Evolutionary conservation across 202 grass and related monocot genomes (phyloP).

Genomic region (Elaeis oleifera): DNA sequence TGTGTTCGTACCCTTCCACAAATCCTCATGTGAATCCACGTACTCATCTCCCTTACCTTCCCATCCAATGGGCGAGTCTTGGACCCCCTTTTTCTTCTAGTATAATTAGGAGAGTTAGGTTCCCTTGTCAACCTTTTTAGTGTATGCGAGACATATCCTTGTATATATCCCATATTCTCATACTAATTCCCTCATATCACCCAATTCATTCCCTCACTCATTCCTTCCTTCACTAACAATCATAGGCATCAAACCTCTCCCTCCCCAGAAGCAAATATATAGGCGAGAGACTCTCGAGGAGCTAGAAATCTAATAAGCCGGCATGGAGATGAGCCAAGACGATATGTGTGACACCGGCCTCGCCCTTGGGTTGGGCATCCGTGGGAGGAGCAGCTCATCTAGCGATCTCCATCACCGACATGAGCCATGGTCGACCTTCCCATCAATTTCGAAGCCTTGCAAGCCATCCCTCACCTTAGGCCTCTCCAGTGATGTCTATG

Average conservation of each 20-base stretch:
- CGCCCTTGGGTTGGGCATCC: slow-evolving; percentile 9
- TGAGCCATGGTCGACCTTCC: neutral
- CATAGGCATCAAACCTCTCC: neutral
- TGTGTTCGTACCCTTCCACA: neutral
- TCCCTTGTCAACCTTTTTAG: slow-evolving; percentile 12
- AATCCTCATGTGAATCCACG: slow-evolving; percentile 25
- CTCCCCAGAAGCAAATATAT: neutral
- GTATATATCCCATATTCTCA: neutral
- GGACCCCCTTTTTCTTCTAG: neutral
- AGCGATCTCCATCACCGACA: neutral
- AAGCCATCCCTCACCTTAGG: slow-evolving; percentile 11
- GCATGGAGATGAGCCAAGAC: neutral
- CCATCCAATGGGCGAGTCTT: neutral
- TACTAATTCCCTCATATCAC: neutral
- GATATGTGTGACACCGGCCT: slow-evolving; percentile 6
- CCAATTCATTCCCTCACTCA: slow-evolving; percentile 2
- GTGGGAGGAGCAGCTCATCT: neutral
- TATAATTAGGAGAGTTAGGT: neutral
- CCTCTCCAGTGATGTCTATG: neutral
- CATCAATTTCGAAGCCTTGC: neutral
- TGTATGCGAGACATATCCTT: neutral
- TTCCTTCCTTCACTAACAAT: slow-evolving; percentile 7
- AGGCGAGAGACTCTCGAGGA: neutral
- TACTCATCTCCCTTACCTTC: slow-evolving; percentile 1
- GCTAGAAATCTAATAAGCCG: neutral